Evolutionary conservation across 257 asterid genomes (phyloP), one percentile per base, ranked within the genome.

Genomic region (Schizonepeta tenuifolia): DNA sequence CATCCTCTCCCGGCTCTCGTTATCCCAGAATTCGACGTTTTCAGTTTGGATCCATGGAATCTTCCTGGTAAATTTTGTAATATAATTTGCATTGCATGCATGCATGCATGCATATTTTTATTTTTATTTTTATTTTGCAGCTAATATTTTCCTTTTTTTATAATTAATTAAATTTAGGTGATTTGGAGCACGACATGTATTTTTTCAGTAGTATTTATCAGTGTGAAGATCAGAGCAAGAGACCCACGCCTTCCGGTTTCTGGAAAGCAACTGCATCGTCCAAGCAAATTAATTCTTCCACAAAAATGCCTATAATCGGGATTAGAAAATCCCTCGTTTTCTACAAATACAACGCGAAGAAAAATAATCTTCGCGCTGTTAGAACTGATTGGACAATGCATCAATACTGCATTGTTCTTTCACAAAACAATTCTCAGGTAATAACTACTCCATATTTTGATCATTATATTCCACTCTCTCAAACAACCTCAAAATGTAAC

Each of bases 361-460:
- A 72, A 0, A 72, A 66, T 62, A 72, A 66, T 62, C n/a, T 64
- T 22, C 75, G 72, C n/a, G 76, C 57, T 51, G 13, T 64, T 3
- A 67, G 69, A 73, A 82, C 92, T 18, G 75, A 82, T 53, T 90
- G 94, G 94, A 57, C 83, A 75, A 90, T 90, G 96, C 92, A 86
- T 59, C 87, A 81, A 20, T 90, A 84, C 77, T 86, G 78, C 79
- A 77, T 90, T 54, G 83, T 84, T 28, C 65, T 72, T 22, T 18
- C 85, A 0, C 78, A 70, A 70, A 75, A 71, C 36, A 9, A 11
- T 75, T 11, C 59, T 20, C 44, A 58, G 65, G 65, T 28, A 28
- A 47, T 47, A 5, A 12, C 4, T 24, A 31, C 7, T 31, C 0
- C 7, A 31, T 31, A 31, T 31, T 31, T 31, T 31, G 36, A 31